Evolutionary conservation across 352 stramenopile species (phyloP), one percentile per base, ranked within the genome.

Genomic region (Pythium folliculosum): DNA sequence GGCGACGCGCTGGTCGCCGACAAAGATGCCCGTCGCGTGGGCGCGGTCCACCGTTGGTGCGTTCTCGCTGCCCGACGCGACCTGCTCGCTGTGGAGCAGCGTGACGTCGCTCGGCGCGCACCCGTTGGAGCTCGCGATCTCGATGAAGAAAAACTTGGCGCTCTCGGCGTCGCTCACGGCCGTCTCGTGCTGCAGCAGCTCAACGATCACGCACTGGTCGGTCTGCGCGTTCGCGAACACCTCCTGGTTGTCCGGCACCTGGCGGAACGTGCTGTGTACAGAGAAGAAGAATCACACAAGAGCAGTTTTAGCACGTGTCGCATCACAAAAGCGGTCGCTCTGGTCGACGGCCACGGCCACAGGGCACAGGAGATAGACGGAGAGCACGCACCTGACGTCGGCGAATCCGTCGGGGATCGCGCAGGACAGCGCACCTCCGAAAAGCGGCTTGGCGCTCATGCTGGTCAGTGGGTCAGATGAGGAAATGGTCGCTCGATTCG

Each of bases 231-330:
- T 89, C 32, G 88, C 85, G 73, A 94, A 96, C 30, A 96, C 88
- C 57, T 96, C 88, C 66, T 96, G 88, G 69, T 96, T 94, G 70
- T 96, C 86, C 0, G 88, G 88, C 30, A 96, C 86, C 67, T 96
- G 86, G 13, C 88, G 88, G 63, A 96, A 95, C 22, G 76, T 69
- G 68, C 77, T 88, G 37, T 30, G 17, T 0, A 60, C 1, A 2
- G 3, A 19, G 38, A 55, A 47, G n/a, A 21, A 22, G 14, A 53
- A 43, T 6, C 27, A 32, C 4, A 40, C 35, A 40, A 40, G 10
- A 40, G 35, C 8, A 6, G 2, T 6, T 2, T 32, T 32, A 32
- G 27, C 27, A 32, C 27, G 5, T 6, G 5, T 32, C 27, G 27
- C 27, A 21, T 30, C 38, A 67, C 59, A 5, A 32, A 3, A 2